A percentile compares a stretch with the other conserved stretches of the same genome.
Conservation (phyloP, 2,329 filamentous ascomycete species). For the Hymenoscyphus fructigenus region DNA sequence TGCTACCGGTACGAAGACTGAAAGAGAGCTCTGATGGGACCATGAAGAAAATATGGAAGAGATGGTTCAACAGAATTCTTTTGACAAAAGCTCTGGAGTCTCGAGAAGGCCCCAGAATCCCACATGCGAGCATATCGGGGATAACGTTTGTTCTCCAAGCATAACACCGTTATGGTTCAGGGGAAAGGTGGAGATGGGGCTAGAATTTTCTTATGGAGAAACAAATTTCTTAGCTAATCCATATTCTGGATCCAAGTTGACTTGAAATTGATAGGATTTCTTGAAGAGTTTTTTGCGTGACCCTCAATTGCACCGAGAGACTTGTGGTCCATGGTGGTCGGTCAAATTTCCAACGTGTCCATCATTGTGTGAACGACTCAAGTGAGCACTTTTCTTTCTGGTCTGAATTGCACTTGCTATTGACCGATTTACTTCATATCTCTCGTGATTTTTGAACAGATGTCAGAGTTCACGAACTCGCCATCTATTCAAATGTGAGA, state of each 20-base stretch:
- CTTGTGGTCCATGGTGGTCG: not conserved
- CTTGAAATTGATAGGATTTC: not conserved
- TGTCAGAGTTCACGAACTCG: not conserved
- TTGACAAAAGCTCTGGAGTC: too few species aligned
- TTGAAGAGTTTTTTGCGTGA: constrained; percentile 1
- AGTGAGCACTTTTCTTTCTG: not conserved
- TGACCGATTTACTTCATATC: not conserved
- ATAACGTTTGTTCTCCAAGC: not conserved
- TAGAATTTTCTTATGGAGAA: not conserved
- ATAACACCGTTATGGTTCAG: not conserved
- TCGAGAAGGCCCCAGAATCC: not conserved
- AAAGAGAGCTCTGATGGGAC: not conserved
- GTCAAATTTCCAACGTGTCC: not conserved
- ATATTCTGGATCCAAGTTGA: constrained; percentile 1
- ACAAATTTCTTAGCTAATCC: not conserved
- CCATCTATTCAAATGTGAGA: not conserved
- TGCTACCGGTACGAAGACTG: constrained; percentile 32
- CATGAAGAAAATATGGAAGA: not conserved
- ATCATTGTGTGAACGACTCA: not conserved
- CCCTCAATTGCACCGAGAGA: constrained; percentile 6
- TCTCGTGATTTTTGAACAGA: not conserved
- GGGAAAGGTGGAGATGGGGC: not conserved
- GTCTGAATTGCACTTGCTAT: not conserved
- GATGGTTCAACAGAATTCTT: too few species aligned
- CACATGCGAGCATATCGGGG: not conserved